Base-by-base conservation (phyloP, 257 asterid genomes). In the Asclepias syriaca region DNA sequence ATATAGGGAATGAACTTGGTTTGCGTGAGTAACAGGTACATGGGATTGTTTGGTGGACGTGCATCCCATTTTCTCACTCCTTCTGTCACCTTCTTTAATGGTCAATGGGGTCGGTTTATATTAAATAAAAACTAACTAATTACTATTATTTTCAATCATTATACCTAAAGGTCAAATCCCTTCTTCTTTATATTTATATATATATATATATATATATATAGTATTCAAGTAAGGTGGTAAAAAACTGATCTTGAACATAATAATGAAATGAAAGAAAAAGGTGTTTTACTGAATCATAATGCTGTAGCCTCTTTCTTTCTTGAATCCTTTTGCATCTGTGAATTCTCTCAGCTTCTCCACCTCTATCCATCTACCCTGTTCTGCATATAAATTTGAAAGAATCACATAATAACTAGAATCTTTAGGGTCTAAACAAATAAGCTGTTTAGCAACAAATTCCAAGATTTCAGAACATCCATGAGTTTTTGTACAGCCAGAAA, bases 301-400 rank as follows among this genome's bases (percentile, higher is more conserved):
- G 83, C 96, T 88, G 77, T 79, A 85, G 56, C 88, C 94, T 66
- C 54, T 82, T 74, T 79, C 81, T 81, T 90, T 88, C 85, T 85
- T 87, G 80, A 84, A 24, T 46, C 83, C 78, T 69, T 80, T 85
- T 56, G 75, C 73, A 65, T 78, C 84, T 8, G 88, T 66, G 69
- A 81, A 50, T 66, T 79, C 81, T 73, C 96, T 85, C 84, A 84
- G 75, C 80, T 78, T 80, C 79, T 86, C 94, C 13, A 85, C 96
- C 58, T 85, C 92, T 65, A 85, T 81, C 96, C 96, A 92, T 79
- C 88, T 79, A 66, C 94, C 96, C 81, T 85, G 87, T 43, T 88
- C 92, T 6, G 92, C 88, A 43, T 83, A 90, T 79, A 87, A 75
- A 73, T 88, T 90, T 9, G 96, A 87, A 39, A 86, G 84, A 71